phyloP scores from a whole-genome alignment of 495 filamentous ascomycete species.

The Daldinia concentrica region DNA sequence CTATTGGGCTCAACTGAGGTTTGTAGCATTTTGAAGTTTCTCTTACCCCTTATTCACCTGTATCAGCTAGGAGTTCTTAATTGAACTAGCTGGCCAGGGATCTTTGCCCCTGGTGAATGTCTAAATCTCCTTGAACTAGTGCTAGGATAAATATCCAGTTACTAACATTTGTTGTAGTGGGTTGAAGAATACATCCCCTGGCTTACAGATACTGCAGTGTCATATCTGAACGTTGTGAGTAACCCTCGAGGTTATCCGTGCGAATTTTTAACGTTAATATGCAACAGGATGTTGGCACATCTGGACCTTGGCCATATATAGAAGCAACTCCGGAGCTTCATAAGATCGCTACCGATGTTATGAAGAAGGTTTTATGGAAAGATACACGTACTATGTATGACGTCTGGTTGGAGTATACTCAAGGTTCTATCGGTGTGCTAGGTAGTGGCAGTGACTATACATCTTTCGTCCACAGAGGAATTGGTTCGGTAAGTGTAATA shows the following conservation, averaged over 20 bases:
- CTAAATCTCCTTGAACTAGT: not conserved
- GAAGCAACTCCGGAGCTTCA: conserved; percentile 79
- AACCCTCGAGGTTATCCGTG: not conserved
- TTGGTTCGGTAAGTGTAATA: conserved; percentile 74
- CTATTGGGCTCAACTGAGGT: conserved; percentile 80
- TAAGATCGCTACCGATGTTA: conserved; percentile 70
- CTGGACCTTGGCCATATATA: conserved; percentile 72
- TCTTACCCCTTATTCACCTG: no score
- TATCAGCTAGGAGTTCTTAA: not conserved
- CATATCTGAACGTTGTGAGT: conserved; percentile 78
- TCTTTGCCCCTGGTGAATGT: not conserved
- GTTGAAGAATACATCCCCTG: conserved; percentile 88
- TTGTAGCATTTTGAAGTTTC: not conserved
- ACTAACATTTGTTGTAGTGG: conserved; percentile 49
- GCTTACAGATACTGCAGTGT: conserved; percentile 75
- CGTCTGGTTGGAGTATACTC: conserved; percentile 58
- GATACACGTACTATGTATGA: conserved; percentile 73
- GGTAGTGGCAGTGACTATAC: conserved; percentile 88
- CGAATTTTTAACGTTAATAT: not conserved
- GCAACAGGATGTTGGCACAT: conserved; percentile 70
- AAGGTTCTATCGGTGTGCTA: conserved; percentile 61
- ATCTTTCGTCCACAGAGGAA: conserved; percentile 82
- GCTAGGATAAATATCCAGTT: not conserved
- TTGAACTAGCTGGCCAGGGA: not conserved
- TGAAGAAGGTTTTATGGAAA: conserved; percentile 77